These are phyloP conservation scores for Aristolochia contorta DNA, from an alignment of 164 flowering plant species.

Conservation along the genomic window DNA sequence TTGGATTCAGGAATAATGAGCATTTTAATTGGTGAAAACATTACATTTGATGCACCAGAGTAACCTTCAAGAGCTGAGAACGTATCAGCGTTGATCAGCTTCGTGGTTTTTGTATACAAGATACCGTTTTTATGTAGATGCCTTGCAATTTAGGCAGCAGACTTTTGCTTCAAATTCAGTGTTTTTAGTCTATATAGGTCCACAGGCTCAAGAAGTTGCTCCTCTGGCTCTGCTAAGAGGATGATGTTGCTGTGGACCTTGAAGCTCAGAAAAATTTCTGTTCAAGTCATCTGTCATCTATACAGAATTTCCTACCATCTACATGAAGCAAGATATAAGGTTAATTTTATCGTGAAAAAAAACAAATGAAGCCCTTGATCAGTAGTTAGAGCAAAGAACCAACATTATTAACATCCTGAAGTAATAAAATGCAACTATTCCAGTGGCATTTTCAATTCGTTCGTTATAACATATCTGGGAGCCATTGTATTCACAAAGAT, in stretches of 20 bases:
- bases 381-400: too few species aligned
- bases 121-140: slow-evolving; percentile 37
- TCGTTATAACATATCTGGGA: too few species aligned
- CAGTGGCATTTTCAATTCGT: too few species aligned
- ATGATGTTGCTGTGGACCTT: slow-evolving; percentile 50
- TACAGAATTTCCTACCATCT: slow-evolving; percentile 93
- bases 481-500: too few species aligned
- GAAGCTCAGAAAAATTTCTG: slow-evolving; percentile 42
- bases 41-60: slow-evolving; percentile 16
- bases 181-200: slow-evolving; percentile 26
- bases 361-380: too few species aligned
- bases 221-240: slow-evolving; percentile 44
- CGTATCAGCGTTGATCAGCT: slow-evolving; percentile 50
- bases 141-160: slow-evolving; percentile 40
- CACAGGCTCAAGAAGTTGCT: slow-evolving; percentile 27
- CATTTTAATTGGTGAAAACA: slow-evolving; percentile 5
- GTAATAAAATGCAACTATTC: too few species aligned
- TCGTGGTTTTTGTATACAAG: slow-evolving; percentile 28
- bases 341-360: too few species aligned
- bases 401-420: too few species aligned
- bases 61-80: slow-evolving; percentile 59
- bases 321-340: slow-evolving; percentile 19
- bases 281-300: slow-evolving; percentile 84
- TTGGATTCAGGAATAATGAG: slow-evolving; percentile 35
- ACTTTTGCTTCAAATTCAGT: slow-evolving; percentile 24